phyloP scores from a whole-genome alignment of 1,284 basidiomycete genomes.

The Ganoderma meredithae region DNA sequence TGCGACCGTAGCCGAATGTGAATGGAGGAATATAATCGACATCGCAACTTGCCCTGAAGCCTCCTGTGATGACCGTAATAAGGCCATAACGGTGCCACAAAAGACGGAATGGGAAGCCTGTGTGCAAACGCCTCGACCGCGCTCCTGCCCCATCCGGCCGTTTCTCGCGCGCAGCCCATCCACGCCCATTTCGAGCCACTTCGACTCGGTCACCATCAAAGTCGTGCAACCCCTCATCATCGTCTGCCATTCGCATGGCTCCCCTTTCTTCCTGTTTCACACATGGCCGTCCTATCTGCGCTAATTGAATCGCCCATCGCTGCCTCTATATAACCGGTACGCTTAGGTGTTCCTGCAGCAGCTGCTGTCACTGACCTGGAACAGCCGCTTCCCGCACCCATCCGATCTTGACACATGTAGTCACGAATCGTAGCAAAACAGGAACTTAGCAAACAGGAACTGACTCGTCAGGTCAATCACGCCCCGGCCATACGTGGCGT shows the following conservation, averaged over 20 bases:
- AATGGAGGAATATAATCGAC: not conserved
- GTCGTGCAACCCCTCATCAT: slow-evolving; percentile 5
- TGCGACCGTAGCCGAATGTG: slow-evolving; percentile 1
- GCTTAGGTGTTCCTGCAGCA: not conserved
- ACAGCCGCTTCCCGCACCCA: not conserved
- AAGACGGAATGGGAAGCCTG: slow-evolving; percentile 1
- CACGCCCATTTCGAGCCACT: slow-evolving; percentile 4
- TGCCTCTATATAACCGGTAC: slow-evolving; percentile 8
- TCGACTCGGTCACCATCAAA: slow-evolving; percentile 7
- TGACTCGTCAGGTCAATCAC: slow-evolving; percentile 4
- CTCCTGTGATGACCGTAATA: not conserved
- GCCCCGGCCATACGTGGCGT: not conserved
- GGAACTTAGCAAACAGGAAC: not conserved
- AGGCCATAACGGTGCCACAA: slow-evolving; percentile 6
- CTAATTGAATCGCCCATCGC: slow-evolving; percentile 1
- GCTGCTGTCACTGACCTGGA: not conserved
- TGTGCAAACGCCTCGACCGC: not conserved
- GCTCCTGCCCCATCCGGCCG: not conserved
- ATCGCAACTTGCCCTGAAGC: not conserved
- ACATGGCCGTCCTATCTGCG: slow-evolving; percentile 2
- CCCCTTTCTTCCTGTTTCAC: slow-evolving; percentile 3
- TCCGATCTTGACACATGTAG: not conserved
- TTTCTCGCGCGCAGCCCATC: not conserved
- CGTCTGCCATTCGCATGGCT: not conserved
- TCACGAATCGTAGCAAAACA: not conserved